These are phyloP conservation scores for Emergomyces orientalis DNA, from an alignment of 2,329 filamentous ascomycete genomes.

Conservation along the genomic window DNA sequence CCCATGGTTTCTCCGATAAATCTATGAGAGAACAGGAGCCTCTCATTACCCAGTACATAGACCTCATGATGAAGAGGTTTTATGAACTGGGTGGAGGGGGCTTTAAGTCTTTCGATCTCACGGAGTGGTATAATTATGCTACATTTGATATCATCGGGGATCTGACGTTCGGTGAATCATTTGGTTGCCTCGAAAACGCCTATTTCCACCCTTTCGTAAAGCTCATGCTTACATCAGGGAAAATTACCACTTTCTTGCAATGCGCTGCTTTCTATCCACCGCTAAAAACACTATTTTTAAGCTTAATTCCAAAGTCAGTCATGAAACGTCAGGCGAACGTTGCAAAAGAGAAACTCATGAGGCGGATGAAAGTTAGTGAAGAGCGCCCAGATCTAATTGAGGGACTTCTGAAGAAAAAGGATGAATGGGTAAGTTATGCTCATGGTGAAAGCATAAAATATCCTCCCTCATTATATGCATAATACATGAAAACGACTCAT, in stretches of 20 bases:
- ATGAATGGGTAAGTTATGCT: constrained; percentile 5
- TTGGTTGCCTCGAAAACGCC: constrained; percentile 22
- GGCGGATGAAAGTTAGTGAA: neutral
- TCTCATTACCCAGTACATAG: constrained; percentile 25
- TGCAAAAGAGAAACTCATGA: constrained; percentile 2
- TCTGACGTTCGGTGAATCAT: constrained; percentile 25
- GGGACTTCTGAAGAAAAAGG: constrained; percentile 4
- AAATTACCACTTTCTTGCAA: constrained; percentile 6
- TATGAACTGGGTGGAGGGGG: constrained; percentile 14
- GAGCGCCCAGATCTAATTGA: constrained; percentile 6
- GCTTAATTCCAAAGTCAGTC: constrained; percentile 11
- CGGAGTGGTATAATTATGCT: constrained; percentile 26
- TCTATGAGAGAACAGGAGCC: constrained; percentile 31
- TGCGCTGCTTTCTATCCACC: constrained; percentile 8
- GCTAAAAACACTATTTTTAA: constrained; percentile 13
- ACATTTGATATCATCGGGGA: constrained; percentile 29
- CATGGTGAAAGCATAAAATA: neutral
- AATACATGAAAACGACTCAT: neutral
- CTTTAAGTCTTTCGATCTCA: constrained; percentile 18
- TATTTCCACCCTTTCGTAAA: constrained; percentile 23
- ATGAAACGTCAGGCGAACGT: constrained; percentile 8
- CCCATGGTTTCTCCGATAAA: constrained; percentile 34
- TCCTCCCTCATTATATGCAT: neutral
- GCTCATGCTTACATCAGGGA: constrained; percentile 17
- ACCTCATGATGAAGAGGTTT: constrained; percentile 25